Evolutionary conservation across 148 eudicot species (phyloP), one percentile per base, ranked within the genome.

Genomic region (Rhododendron molle): DNA sequence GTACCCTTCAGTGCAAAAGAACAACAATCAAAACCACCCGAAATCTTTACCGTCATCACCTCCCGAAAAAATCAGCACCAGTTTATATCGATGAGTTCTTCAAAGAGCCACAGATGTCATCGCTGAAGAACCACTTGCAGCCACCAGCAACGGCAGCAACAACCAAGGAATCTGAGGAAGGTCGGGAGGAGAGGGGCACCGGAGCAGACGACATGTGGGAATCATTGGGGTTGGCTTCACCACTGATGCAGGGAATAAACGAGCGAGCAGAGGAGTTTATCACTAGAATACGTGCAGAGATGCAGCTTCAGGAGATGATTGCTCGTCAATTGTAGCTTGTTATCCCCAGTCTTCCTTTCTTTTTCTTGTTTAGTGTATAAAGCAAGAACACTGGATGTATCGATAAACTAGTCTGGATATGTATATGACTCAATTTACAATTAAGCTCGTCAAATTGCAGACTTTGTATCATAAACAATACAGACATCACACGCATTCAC

Each of bases 261-360:
- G 90, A 89, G 67, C 86, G 92, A 81, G 95, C 95, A 3, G 95
- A 93, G 58, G 95, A 93, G 84, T 93, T 92, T 76, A 93, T 93
- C 28, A 50, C 89, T 32, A 84, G 91, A 40, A 89, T 92, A 46
- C 74, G 89, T n/a, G 93, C 90, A 49, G 95, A 93, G 50, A 88
- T 93, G 90, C 90, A 82, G 76, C 60, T 54, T 30, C 94, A 93
- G 72, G 93, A 92, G 87, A 89, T 50, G 14, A 81, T 82, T 69
- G 91, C 90, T 81, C 90, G 85, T 32, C 81, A 47, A 74, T 89
- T 89, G 89, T 88, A 90, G 91, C 82, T 72, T 71, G 4, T 6
- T 73, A 60, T 6, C 16, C 50, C 20, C 16, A 1, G 5, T 30
- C n/a, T 56, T 32, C 9, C 36, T 81, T 30, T 50, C 28, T 28